phyloP scores from a whole-genome alignment of 306 rosid species.

The Quercus parvula region DNA sequence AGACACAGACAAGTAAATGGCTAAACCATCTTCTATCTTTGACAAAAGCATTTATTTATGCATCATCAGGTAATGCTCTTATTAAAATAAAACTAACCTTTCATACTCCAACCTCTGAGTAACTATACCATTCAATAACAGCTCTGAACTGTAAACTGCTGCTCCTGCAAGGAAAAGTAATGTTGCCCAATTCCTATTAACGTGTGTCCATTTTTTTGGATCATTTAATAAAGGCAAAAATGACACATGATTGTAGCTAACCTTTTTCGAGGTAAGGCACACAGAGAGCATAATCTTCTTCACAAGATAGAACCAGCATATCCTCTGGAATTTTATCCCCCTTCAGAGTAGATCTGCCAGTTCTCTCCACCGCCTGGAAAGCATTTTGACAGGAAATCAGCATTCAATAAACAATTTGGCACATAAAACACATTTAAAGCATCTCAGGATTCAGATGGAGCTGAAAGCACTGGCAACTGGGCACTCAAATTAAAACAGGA shows the following conservation, averaged over 20 bases:
- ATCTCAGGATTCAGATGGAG: background rate
- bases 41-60: constrained; percentile 1
- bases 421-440: background rate
- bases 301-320: constrained; percentile 81
- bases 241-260: constrained; percentile 22
- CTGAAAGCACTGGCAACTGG: constrained; percentile 22
- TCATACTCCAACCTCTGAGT: constrained; percentile 86
- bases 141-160: constrained; percentile 78
- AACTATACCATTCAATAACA: constrained; percentile 85
- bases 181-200: constrained; percentile 6
- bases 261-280: constrained; percentile 88
- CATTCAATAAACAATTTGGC: background rate
- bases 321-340: constrained; percentile 57
- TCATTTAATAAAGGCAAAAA: background rate
- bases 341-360: constrained; percentile 54
- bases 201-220: background rate
- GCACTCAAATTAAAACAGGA: background rate
- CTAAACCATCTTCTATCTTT: background rate
- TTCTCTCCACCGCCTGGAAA: constrained; percentile 65
- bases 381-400: background rate
- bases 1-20: background rate
- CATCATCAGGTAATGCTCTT: background rate
- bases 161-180: constrained; percentile 58
- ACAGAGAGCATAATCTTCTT: constrained; percentile 75
- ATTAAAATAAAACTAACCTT: constrained; percentile 44